Evolutionary conservation across 1,139 yeast genomes (phyloP), one percentile per base, ranked within the genome.

Genomic region (Kurtzmaniella quercitrusa): DNA sequence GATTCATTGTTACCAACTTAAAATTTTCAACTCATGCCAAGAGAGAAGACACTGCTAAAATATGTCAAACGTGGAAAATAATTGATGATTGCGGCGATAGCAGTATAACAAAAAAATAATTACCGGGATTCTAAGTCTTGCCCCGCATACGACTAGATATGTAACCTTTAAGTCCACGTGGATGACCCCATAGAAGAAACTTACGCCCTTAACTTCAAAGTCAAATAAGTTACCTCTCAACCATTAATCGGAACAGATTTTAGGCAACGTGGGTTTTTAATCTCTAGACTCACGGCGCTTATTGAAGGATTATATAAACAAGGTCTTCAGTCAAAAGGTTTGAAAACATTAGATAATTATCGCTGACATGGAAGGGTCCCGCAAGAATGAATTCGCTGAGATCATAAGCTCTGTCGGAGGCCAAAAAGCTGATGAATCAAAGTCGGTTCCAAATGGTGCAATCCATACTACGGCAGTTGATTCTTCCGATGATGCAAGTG

Each of bases 401-500:
- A 27, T 27, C 4, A 12, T 27, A 11, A 6, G 10, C 14, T 27
- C 31, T n/a, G 31, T 27, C 10, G 31, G 14, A 5, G 14, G 14
- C n/a, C 31, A 27, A 10, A 27, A 27, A 27, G 5, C 31, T 10
- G 31, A 27, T 27, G 31, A 27, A 27, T 6, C 31, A 11, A 27
- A 27, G 14, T 5, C 31, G 31, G 31, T 27, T 27, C 31, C 31
- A 3, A 27, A 10, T 27, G 31, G 31, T 27, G 31, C 31, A 27
- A 27, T 27, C 31, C 31, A 27, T 10, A 27, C 31, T 12, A 27
- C 31, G 10, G 31, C 37, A 8, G 27, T 36, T 12, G 38, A 36
- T 12, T 36, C 38, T 10, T 36, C 25, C 15, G 34, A 49, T 52
- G 38, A 42, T 48, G 15, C 19, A 9, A 19, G 12, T 25, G 25